Evolutionary conservation across 179 eudicot species (phyloP), one percentile per base, ranked within the genome.

Genomic region (Amaranthus tricolor): DNA sequence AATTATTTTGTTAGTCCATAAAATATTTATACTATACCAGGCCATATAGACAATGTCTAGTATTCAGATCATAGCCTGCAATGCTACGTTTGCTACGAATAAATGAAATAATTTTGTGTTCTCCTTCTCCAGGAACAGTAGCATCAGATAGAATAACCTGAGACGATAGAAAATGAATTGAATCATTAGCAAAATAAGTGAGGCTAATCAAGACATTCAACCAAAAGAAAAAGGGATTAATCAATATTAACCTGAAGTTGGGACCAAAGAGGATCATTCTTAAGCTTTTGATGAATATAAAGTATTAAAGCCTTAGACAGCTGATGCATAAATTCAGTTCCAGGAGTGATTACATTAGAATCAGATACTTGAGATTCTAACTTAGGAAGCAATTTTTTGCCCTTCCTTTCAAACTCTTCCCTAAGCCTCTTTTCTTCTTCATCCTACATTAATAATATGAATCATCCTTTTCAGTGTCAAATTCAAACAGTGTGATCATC

Each of bases 71-170:
- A 67, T 86, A 90, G 19, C 75, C 95, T 0, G 85, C 79, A 40
- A 70, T 78, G 17, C 74, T 61, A 31, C 94, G 84, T 62, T 87
- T 88, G 5, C 44, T 66, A n/a, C 93, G 82, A 13, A 90, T 80
- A 19, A 83, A 90, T 0, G 88, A 84, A 88, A 88, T 85, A 3
- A 92, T 86, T 51, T 92, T 92, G 52, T 90, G 95, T 31, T 92
- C 97, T 10, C 97, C 95, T 79, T 92, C 97, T 13, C 95, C 97
- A 15, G 95, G 95, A 74, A 86, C 92, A 62, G 75, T 88, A 6
- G 85, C 86, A 79, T 90, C 93, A 1, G 97, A 92, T 2, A 92
- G 83, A 55, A 92, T 82, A 15, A 92, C 94, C 94, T 91, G 58
- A 45, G n/a, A 64, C 53, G 44, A 44, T 58, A 11, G 20, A 9